Base-by-base conservation (phyloP, 2,329 filamentous ascomycete species). In the Cordyceps tenuipes region DNA sequence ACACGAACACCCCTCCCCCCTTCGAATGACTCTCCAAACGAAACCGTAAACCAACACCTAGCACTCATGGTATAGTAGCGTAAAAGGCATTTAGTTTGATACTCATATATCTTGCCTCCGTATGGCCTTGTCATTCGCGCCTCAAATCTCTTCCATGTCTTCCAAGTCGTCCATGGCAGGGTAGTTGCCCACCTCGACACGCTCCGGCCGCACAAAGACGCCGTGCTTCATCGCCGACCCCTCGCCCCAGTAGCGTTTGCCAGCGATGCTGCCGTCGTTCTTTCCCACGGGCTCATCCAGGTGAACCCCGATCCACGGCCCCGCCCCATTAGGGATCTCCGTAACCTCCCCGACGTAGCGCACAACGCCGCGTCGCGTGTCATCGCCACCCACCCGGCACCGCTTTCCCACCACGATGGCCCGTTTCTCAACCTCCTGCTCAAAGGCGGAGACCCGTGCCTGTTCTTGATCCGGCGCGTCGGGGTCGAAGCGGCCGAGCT, bases 401-500 rank as follows among this genome's bases (percentile, higher is more conserved):
- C 86, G 76, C 71, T 77, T 81, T 44, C 85, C 86, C 12, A 82
- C 78, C 57, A 73, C 76, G 65, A 89, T 87, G 75, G 87, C 86
- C 71, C 87, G 84, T 59, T 82, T 80, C 64, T 81, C 77, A 64
- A 96, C 79, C 69, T 95, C 90, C 60, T 83, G 82, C 65, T 86
- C 80, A 47, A 87, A 81, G 44, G 86, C 86, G 17, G 82, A 80
- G 61, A 89, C 77, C 71, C 89, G 89, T 64, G 89, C 82, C 70
- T 90, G 80, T 70, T 91, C 87, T 23, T 88, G 82, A 62, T 80
- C 84, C 19, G 89, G 85, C 8, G 91, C 90, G 66, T 87, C 81
- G 13, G 94, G 94, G 70, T 97, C 91, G 75, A 99, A 99, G 41
- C 94, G 90, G 55, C 94, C 94, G n/a, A 97, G 83, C 72, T 95